phyloP scores from a whole-genome alignment of 2,329 filamentous ascomycete genomes.

The Beauveria medogensis region DNA sequence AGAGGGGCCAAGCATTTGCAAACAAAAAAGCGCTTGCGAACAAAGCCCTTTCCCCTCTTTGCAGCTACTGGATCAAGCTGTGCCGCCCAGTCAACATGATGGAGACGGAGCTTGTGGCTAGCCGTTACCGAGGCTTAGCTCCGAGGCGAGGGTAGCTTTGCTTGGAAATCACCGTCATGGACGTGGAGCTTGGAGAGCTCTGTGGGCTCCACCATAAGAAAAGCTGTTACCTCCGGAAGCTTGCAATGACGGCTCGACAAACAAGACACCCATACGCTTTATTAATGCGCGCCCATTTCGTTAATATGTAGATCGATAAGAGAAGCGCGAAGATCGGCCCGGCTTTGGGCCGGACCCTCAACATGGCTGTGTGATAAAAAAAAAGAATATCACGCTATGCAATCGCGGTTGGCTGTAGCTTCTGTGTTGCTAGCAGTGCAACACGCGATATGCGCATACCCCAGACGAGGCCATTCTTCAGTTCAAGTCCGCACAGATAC shows the following conservation, averaged over 20 bases:
- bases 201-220: not conserved
- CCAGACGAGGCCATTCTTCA: not conserved
- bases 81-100: not conserved
- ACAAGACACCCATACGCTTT: too few relatives aligned
- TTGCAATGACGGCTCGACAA: not conserved
- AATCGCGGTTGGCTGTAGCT: too few relatives aligned
- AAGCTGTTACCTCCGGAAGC: not conserved
- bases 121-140: conserved; percentile 5
- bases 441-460: not conserved
- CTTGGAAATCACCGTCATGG: not conserved
- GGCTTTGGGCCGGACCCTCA: too few relatives aligned
- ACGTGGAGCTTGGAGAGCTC: conserved; percentile 2
- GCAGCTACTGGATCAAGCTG: not conserved
- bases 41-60: too few relatives aligned
- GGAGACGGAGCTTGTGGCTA: conserved; percentile 1
- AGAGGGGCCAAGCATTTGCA: not conserved
- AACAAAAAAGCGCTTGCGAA: not conserved
- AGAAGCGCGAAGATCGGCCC: too few relatives aligned
- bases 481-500: too few relatives aligned
- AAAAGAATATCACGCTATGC: too few relatives aligned
- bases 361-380: too few relatives aligned
- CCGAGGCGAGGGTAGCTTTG: conserved; percentile 5
- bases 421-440: not conserved
- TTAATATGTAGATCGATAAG: too few relatives aligned
- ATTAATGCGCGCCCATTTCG: too few relatives aligned